These are phyloP conservation scores for Solanum chilense DNA, from an alignment of 257 asterid genomes.

Conservation along the genomic window DNA sequence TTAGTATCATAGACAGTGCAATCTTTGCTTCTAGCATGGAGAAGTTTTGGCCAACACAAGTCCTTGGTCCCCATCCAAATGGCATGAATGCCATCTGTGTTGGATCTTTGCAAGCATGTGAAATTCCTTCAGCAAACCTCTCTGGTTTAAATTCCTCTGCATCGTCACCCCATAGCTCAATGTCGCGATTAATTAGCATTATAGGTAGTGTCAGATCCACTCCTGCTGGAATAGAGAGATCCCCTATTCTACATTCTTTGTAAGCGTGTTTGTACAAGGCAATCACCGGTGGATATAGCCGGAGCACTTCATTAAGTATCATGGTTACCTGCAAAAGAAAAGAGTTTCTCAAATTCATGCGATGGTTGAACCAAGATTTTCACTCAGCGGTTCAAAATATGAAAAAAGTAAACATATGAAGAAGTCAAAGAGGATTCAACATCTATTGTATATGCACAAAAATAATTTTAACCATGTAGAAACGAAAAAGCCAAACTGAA, in stretches of 20 bases:
- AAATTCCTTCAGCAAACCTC: conserved; percentile 35
- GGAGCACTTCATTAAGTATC: conserved; percentile 38
- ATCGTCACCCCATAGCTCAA: conserved; percentile 50
- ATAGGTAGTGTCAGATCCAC: conserved; percentile 29
- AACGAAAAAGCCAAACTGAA: neutral
- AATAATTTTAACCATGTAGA: neutral
- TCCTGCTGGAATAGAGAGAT: conserved; percentile 26
- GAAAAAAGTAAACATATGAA: neutral
- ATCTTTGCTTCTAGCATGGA: conserved; percentile 38
- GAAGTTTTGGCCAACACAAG: conserved; percentile 46
- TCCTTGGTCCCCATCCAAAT: conserved; percentile 51
- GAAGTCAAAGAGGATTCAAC: neutral
- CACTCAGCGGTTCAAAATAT: neutral
- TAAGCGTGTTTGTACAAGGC: conserved; percentile 22
- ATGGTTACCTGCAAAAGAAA: conserved; percentile 24
- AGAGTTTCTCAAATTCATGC: neutral
- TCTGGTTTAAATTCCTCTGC: conserved; percentile 41
- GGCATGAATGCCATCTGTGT: conserved; percentile 30
- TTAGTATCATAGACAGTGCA: conserved; percentile 31
- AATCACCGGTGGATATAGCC: conserved; percentile 46
- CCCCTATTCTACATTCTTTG: conserved; percentile 28
- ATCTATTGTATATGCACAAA: neutral
- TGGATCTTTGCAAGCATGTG: conserved; percentile 33
- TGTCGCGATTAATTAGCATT: conserved; percentile 29
- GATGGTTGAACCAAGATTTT: neutral